Evolutionary conservation across 2,329 filamentous ascomycete species (phyloP), one percentile per base, ranked within the genome.

Genomic region (Onygenales sp.): DNA sequence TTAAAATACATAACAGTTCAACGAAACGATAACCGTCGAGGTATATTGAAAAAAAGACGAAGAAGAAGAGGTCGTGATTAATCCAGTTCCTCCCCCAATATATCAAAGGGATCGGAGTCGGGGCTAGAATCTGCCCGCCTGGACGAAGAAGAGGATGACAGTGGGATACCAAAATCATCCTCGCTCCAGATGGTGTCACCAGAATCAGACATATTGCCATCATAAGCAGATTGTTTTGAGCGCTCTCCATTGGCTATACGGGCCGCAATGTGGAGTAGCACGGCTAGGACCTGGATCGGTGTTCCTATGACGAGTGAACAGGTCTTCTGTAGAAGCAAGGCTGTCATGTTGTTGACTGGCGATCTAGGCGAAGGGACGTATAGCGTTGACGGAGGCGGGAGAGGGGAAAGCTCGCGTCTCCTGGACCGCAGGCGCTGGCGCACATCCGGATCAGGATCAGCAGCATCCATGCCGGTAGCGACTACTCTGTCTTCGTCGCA

Each of bases 211-310:
- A 42, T 64, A 63, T 58, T 66, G 60, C 67, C 63, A 49, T 66
- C 63, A 49, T 80, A 82, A 61, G 31, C 9, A 27, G 42, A 47
- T 33, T 46, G 14, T 6, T 47, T 14, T 4, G 36, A 59, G 21
- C 60, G 43, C 13, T 58, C 57, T 34, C 57, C 57, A 49, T 61
- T 58, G 1, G 84, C 79, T 57, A 95, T 88, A 57, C 81, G 83
- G 0, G 87, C 84, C 0, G 90, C 88, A 53, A 95, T 88, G 53
- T 83, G 83, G 4, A 95, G 78, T 77, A 95, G 90, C 42, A 95
- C 74, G 31, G 82, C 77, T 37, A 95, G 80, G 2, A 95, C 78
- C 61, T 91, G 83, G 36, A 85, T 81, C 0, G 91, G 89, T n/a
- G 89, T 89, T 0, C 87, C 83, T 11, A 95, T 73, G 3, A 95